Percentiles rank a stretch among this genome's conserved stretches.
phyloP scores from a whole-genome alignment of 495 filamentous ascomycete genomes.

The Hypoxylon rickii region DNA sequence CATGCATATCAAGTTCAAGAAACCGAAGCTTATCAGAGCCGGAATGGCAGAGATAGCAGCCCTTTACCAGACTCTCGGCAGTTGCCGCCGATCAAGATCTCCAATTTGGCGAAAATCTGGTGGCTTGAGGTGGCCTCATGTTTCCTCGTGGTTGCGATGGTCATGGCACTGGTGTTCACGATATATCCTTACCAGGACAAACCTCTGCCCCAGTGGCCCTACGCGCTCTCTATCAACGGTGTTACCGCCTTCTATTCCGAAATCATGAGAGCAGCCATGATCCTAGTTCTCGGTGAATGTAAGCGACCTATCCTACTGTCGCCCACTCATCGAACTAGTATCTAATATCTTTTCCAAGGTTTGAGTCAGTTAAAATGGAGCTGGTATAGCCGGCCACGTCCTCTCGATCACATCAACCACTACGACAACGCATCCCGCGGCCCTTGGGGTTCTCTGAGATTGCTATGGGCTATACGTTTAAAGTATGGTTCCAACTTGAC shows the following conservation, averaged over 20 bases:
- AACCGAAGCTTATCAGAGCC: not conserved
- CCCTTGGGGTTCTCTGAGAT: too few species aligned
- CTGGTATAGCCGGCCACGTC: too few species aligned
- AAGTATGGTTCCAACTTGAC: not conserved
- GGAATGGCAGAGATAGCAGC: not conserved
- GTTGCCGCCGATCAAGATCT: not conserved
- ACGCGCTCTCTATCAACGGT: slow-evolving; percentile 36
- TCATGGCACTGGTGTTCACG: slow-evolving; percentile 30
- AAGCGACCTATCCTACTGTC: too few species aligned
- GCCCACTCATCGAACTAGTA: too few species aligned
- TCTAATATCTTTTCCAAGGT: too few species aligned
- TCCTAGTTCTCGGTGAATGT: slow-evolving; percentile 25
- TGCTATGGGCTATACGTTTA: too few species aligned
- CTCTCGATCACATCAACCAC: too few species aligned
- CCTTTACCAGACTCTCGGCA: not conserved
- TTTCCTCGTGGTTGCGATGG: slow-evolving; percentile 16
- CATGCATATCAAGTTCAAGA: not conserved
- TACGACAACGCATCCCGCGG: too few species aligned
- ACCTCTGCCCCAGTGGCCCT: slow-evolving; percentile 37
- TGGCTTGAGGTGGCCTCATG: slow-evolving; percentile 19
- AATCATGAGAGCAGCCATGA: slow-evolving; percentile 33
- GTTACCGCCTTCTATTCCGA: slow-evolving; percentile 34
- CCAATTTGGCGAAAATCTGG: slow-evolving; percentile 21
- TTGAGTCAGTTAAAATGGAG: too few species aligned
- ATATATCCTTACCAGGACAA: slow-evolving; percentile 26